A percentile compares a stretch with the other conserved stretches of the same genome.
Conservation (phyloP, 1,139 yeast species). For the Candida sanyaensis region DNA sequence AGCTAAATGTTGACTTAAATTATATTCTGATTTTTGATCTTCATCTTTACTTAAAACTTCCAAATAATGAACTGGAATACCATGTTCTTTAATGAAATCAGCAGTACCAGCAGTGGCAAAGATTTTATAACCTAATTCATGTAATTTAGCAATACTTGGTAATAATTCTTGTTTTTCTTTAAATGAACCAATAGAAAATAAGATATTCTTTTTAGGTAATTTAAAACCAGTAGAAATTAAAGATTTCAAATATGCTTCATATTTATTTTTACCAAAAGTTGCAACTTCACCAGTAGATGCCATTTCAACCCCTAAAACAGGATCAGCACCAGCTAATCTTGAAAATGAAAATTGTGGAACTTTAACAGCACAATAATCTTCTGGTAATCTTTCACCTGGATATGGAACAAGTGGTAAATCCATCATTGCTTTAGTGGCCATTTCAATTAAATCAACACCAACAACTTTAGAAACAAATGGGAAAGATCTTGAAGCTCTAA, state of each 20-base stretch:
- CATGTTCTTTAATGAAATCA: constrained; percentile 94
- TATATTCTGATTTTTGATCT: constrained; percentile 88
- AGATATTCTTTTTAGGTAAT: constrained; percentile 91
- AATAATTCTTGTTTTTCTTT: constrained; percentile 93
- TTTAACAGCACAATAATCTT: constrained; percentile 88
- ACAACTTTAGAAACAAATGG: constrained; percentile 97
- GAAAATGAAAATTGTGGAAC: constrained; percentile 98
- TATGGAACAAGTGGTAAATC: constrained; percentile 86
- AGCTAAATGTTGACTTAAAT: constrained; percentile 94
- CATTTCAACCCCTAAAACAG: constrained; percentile 98
- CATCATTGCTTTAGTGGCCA: constrained; percentile 85
- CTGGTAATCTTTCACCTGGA: constrained; percentile 86
- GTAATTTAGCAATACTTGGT: constrained; percentile 81
- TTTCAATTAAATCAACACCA: constrained; percentile 91
- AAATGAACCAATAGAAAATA: constrained; percentile 95
- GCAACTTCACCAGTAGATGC: constrained; percentile 99
- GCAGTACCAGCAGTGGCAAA: constrained; percentile 99
- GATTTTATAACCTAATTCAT: constrained; percentile 82
- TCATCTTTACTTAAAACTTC: constrained; percentile 79
- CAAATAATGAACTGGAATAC: constrained; percentile 90
- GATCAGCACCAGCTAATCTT: constrained; percentile 98
- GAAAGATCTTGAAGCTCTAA: constrained; percentile 97
- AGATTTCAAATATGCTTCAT: constrained; percentile 95
- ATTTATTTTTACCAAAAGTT: constrained; percentile 91
- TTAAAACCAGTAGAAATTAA: constrained; percentile 93